These are phyloP conservation scores for Tetrapisispora fleetii DNA, from an alignment of 805 yeast species.

Conservation along the genomic window DNA sequence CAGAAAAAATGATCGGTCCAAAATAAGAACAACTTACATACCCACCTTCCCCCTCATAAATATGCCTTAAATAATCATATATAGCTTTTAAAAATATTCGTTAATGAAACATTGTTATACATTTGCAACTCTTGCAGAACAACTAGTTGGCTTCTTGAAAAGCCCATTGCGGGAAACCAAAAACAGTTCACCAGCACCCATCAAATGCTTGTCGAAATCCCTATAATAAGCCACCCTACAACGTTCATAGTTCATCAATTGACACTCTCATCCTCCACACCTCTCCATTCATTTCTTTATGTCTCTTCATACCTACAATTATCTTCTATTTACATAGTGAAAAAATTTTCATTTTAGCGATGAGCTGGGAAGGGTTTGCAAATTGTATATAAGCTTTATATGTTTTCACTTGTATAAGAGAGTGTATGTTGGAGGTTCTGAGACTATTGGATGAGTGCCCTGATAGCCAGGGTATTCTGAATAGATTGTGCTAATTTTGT, in stretches of 20 bases:
- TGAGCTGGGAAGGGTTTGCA: not conserved
- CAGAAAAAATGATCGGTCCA: conserved; percentile 97
- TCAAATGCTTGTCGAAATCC: too few relatives aligned
- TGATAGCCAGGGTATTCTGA: not conserved
- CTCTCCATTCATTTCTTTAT: not conserved
- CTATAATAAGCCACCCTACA: too few relatives aligned
- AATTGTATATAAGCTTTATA: too few relatives aligned
- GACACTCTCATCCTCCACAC: too few relatives aligned
- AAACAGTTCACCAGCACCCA: too few relatives aligned
- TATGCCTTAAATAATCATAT: not conserved
- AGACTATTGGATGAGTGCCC: not conserved
- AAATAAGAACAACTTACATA: not conserved
- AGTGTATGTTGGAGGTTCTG: not conserved
- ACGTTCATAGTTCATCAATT: too few relatives aligned
- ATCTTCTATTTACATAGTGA: not conserved
- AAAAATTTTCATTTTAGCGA: conserved; percentile 2
- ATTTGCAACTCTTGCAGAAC: too few relatives aligned
- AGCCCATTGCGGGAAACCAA: too few relatives aligned
- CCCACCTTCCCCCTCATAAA: too few relatives aligned
- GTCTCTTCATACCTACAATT: too few relatives aligned
- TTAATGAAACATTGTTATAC: not conserved
- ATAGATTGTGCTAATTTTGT: not conserved
- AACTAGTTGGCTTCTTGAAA: too few relatives aligned
- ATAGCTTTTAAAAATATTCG: not conserved
- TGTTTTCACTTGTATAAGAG: not conserved